phyloP scores from a whole-genome alignment of 768 basidiomycete species.

The Gelatoporia subvermispora region DNA sequence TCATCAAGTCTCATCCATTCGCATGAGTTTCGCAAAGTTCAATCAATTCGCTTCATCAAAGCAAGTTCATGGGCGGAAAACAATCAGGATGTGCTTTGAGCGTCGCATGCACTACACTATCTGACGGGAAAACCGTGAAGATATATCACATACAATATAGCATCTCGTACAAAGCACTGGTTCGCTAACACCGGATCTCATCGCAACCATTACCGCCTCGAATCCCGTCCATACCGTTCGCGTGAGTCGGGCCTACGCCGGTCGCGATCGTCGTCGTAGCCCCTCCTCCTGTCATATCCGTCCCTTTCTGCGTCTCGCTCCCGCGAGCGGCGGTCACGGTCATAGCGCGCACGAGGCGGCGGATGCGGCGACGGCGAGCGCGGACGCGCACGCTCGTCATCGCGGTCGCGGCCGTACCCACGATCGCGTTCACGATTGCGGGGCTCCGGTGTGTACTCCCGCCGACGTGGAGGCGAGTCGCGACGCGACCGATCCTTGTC shows the following conservation, averaged over 20 bases:
- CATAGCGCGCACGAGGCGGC: conserved; percentile 8
- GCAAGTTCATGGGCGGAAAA: no score
- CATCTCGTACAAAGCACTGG: no score
- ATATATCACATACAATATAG: no score
- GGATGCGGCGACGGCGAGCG: conserved; percentile 17
- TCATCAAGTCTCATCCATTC: no score
- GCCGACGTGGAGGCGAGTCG: conserved; percentile 16
- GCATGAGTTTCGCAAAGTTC: no score
- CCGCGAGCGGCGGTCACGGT: conserved; percentile 9
- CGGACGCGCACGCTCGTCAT: conserved; percentile 8
- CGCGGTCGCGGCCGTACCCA: no score
- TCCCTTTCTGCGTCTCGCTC: conserved; percentile 7
- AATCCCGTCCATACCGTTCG: conserved; percentile 12
- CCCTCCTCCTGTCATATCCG: conserved; percentile 5
- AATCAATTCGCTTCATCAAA: no score
- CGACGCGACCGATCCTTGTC: conserved; percentile 16
- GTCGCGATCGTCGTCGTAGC: conserved; percentile 10
- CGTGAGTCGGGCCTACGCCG: conserved; percentile 11
- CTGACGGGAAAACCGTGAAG: no score
- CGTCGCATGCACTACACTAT: no score
- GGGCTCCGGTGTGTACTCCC: conserved; percentile 12
- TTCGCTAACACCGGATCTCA: neutral
- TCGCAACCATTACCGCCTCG: conserved; percentile 8
- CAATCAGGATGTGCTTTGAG: no score
- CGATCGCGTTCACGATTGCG: conserved; percentile 12